Conservation (phyloP, 2,329 filamentous ascomycete genomes). For the Botryotinia calthae region DNA sequence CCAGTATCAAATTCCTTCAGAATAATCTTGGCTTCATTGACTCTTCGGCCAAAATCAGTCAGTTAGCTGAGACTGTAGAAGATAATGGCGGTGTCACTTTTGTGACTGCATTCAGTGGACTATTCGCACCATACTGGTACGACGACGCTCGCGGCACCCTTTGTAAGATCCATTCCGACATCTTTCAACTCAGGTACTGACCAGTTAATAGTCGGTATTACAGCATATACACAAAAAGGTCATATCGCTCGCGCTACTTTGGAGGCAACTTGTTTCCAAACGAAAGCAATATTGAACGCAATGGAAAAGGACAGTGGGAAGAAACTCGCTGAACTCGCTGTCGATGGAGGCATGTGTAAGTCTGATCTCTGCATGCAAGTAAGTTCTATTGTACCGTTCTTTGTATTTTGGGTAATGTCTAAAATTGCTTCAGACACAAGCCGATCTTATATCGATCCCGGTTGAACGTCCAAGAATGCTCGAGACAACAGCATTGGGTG, state of each 20-base stretch:
- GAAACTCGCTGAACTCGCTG: constrained; percentile 60
- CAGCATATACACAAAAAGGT: constrained; percentile 65
- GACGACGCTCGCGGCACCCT: constrained; percentile 72
- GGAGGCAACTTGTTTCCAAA: constrained; percentile 72
- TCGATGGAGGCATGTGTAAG: constrained; percentile 72
- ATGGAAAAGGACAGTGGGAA: constrained; percentile 71
- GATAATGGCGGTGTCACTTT: constrained; percentile 69
- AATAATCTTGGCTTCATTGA: constrained; percentile 64
- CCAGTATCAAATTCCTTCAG: constrained; percentile 70
- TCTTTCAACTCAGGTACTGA: constrained; percentile 21
- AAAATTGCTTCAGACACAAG: constrained; percentile 58
- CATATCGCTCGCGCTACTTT: constrained; percentile 71
- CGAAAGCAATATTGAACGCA: constrained; percentile 68
- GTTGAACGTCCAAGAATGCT: constrained; percentile 78
- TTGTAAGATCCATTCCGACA: constrained; percentile 44
- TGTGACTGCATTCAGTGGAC: constrained; percentile 70
- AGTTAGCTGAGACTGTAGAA: constrained; percentile 60
- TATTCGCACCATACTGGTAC: constrained; percentile 76
- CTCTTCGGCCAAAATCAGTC: constrained; percentile 60
- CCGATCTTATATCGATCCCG: constrained; percentile 76
- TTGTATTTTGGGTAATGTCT: neutral
- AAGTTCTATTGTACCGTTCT: constrained; percentile 29
- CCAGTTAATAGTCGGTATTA: constrained; percentile 55
- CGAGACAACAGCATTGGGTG: constrained; percentile 78
- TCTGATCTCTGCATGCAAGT: constrained; percentile 70